Evolutionary conservation across 2,329 filamentous ascomycete genomes (phyloP).

Genomic region (Balansia obtecta): DNA sequence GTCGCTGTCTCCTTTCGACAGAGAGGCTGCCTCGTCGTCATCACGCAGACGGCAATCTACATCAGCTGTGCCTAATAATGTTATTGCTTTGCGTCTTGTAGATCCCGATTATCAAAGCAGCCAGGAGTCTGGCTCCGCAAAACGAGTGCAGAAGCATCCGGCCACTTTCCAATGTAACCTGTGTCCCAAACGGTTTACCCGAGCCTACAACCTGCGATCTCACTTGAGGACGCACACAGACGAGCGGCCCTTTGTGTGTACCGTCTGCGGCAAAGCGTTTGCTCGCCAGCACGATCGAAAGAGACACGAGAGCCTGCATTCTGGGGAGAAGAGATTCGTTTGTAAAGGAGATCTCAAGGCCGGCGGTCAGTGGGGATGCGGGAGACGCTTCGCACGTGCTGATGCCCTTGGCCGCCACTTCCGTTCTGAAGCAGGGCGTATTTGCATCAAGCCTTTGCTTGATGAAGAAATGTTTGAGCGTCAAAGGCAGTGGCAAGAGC

Average conservation of each 20-base stretch:
- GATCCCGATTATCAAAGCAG: constrained; percentile 72
- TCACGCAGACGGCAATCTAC: constrained; percentile 45
- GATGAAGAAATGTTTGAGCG: constrained; percentile 85
- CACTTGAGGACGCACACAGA: constrained; percentile 95
- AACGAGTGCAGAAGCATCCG: constrained; percentile 92
- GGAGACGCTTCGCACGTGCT: constrained; percentile 82
- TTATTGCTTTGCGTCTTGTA: constrained; percentile 77
- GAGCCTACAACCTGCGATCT: constrained; percentile 91
- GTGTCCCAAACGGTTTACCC: constrained; percentile 90
- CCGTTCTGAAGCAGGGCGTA: constrained; percentile 83
- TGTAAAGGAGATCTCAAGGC: constrained; percentile 84
- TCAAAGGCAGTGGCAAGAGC: constrained; percentile 62
- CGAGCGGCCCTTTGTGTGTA: constrained; percentile 93
- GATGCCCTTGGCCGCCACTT: constrained; percentile 93
- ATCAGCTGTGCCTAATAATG: constrained; percentile 48
- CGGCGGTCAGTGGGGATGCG: constrained; percentile 82
- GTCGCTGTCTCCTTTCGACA: constrained; percentile 47
- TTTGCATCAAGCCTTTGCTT: constrained; percentile 93
- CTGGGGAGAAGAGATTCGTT: constrained; percentile 96
- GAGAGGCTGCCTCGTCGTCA: constrained; percentile 28
- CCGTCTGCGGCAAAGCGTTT: constrained; percentile 93
- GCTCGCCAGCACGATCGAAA: constrained; percentile 95
- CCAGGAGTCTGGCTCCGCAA: constrained; percentile 47
- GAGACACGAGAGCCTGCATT: constrained; percentile 89
- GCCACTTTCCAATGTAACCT: constrained; percentile 91